Evolutionary conservation across 2,329 filamentous ascomycete species (phyloP).

Genomic region (Ambrosiella beaveri): DNA sequence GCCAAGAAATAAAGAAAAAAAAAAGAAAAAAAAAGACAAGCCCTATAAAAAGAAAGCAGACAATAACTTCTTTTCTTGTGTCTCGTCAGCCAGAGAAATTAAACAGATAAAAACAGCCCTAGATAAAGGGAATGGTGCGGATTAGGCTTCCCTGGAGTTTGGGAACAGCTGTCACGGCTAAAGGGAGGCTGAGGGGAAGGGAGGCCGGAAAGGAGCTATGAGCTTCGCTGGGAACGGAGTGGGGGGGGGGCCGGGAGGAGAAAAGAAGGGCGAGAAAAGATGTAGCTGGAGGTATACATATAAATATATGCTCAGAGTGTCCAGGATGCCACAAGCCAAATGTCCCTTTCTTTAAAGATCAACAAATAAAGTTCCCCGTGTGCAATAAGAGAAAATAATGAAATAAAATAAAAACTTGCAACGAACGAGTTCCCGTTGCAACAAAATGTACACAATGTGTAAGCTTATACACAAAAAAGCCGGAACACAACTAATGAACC

Average conservation of each 20-base stretch:
- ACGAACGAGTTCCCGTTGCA: not conserved
- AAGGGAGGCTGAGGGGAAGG: not conserved
- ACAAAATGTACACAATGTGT: not conserved
- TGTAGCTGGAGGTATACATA: too few relatives aligned
- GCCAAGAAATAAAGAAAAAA: not conserved
- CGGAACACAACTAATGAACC: not conserved
- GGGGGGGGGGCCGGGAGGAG: not conserved
- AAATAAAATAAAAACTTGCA: not conserved
- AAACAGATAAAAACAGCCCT: not conserved
- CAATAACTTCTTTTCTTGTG: too few relatives aligned
- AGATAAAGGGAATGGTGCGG: not conserved
- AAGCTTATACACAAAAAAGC: not conserved
- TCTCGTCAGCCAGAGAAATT: not conserved
- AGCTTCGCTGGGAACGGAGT: not conserved
- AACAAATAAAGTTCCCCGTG: not conserved
- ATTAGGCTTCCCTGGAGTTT: not conserved
- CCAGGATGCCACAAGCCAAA: not conserved
- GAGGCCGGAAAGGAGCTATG: not conserved
- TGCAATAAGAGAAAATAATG: not conserved
- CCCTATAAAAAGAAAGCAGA: too few relatives aligned
- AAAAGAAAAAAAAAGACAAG: not conserved
- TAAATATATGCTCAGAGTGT: too few relatives aligned
- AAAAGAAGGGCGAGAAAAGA: not conserved
- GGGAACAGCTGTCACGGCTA: not conserved
- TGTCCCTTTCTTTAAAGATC: not conserved